Base-by-base conservation (phyloP, 495 filamentous ascomycete species). In the Penicillium verhagenii region DNA sequence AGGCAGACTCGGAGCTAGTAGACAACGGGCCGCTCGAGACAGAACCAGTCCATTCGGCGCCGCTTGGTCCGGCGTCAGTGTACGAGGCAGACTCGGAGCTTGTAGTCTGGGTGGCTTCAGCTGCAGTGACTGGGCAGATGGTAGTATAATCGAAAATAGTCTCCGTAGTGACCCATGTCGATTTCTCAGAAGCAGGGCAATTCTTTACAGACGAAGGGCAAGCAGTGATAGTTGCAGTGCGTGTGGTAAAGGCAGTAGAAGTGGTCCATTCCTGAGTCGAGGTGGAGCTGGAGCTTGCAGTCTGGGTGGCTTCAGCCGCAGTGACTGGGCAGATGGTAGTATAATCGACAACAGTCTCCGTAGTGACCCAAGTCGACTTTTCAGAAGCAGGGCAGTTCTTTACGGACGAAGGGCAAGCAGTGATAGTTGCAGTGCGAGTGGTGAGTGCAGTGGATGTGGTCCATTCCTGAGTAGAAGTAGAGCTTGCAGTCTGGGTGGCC, bases 341-440 rank as follows among this genome's bases (percentile, higher is more conserved):
- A 14, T 51, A 46, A 4, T 46, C 52, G 39, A 61, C 55, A 16
- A 61, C 20, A 10, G 59, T 59, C 50, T 61, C 59, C 4, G 50
- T 61, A 14, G 55, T 45, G 19, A 54, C 52, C 19, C 52, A 56
- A 18, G 59, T 61, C 0, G 50, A 58, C 29, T 51, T 52, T 21
- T 54, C 54, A 16, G 54, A 37, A n/a, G 59, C 59, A 31, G 59
- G 59, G 50, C 59, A 61, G 47, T 54, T 31, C 16, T 55, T 61
- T 2, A 61, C 50, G 23, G 59, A 54, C 14, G 50, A 50, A 6
- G 59, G 55, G 29, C 59, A 61, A n/a, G 56, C 50, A 24, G 59
- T 61, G 11, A 61, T 24, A 14, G 59, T 58, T 1, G 57, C 46
- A 6, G 52, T 51, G 28, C 55, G 46, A 2, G 55, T 61, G 1